phyloP scores from a whole-genome alignment of 2,329 filamentous ascomycete species.

The Penicillium sp. region DNA sequence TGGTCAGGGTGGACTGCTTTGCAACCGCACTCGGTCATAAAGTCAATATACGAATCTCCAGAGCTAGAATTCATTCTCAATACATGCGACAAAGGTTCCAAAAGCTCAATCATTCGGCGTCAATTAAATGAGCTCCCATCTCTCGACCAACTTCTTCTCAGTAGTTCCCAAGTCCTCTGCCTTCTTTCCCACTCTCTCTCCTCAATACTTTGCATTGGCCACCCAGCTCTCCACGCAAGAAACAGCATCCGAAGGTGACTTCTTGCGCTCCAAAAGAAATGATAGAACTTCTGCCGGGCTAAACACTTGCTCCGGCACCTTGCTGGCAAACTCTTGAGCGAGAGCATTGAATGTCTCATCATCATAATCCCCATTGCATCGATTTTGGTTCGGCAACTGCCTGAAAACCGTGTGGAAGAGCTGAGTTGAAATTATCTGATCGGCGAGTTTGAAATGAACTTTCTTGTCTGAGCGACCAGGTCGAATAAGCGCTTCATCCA shows the following conservation, averaged over 20 bases:
- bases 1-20: neutral
- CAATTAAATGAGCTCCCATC: neutral
- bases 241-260: constrained; percentile 48
- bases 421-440: constrained; percentile 26
- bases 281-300: constrained; percentile 56
- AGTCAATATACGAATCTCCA: neutral
- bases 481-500: constrained; percentile 72
- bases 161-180: neutral
- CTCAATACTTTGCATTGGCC: constrained; percentile 27
- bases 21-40: neutral
- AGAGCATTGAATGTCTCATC: constrained; percentile 38
- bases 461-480: constrained; percentile 71
- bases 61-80: constrained; percentile 1
- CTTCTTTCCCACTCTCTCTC: constrained; percentile 1
- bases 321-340: constrained; percentile 46
- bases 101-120: neutral
- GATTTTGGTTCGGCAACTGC: constrained; percentile 7
- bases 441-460: constrained; percentile 54
- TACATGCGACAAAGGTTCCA: constrained; percentile 4
- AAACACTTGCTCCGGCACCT: constrained; percentile 49
- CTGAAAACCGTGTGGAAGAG: constrained; percentile 26
- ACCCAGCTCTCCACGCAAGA: constrained; percentile 46
- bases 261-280: constrained; percentile 53
- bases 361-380: constrained; percentile 8
- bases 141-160: neutral